Evolutionary conservation across 2,329 filamentous ascomycete genomes (phyloP).

Genomic region (Aspergillus intermedius): DNA sequence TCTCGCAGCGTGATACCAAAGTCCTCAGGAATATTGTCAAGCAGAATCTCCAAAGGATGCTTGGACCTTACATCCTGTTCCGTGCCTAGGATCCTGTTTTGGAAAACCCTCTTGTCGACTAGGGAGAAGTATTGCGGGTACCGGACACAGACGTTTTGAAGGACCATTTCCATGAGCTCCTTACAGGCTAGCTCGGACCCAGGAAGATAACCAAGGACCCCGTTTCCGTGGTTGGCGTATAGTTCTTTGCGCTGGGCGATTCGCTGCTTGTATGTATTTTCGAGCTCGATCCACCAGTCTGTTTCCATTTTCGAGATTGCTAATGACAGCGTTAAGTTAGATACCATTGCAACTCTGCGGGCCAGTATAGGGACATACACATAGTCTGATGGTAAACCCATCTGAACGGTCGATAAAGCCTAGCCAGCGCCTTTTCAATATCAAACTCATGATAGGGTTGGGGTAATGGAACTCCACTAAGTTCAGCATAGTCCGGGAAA

Average conservation of each 20-base stretch:
- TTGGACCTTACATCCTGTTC: constrained; percentile 55
- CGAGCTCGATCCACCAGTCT: constrained; percentile 86
- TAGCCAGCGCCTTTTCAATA: constrained; percentile 59
- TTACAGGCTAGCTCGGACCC: constrained; percentile 74
- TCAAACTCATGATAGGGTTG: constrained; percentile 58
- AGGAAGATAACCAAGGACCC: constrained; percentile 62
- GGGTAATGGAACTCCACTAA: constrained; percentile 70
- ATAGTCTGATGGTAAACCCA: constrained; percentile 89
- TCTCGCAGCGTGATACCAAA: constrained; percentile 71
- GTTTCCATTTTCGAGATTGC: constrained; percentile 70
- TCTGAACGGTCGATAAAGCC: constrained; percentile 74
- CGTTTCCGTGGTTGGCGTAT: constrained; percentile 55
- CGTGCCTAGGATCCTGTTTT: constrained; percentile 62
- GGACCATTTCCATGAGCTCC: constrained; percentile 78
- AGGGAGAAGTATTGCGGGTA: constrained; percentile 71
- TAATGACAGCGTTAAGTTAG: constrained; percentile 26
- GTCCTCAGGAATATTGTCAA: constrained; percentile 77
- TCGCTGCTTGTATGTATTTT: constrained; percentile 61
- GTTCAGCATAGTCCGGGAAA: constrained; percentile 70
- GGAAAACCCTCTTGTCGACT: constrained; percentile 50
- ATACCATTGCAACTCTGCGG: too few species aligned
- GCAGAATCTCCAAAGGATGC: constrained; percentile 62
- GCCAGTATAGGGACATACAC: constrained; percentile 52
- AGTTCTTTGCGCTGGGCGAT: constrained; percentile 64
- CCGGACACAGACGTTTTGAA: constrained; percentile 71